Evolutionary conservation across 257 asterid genomes (phyloP).

Genomic region (Knoxia roxburghii): DNA sequence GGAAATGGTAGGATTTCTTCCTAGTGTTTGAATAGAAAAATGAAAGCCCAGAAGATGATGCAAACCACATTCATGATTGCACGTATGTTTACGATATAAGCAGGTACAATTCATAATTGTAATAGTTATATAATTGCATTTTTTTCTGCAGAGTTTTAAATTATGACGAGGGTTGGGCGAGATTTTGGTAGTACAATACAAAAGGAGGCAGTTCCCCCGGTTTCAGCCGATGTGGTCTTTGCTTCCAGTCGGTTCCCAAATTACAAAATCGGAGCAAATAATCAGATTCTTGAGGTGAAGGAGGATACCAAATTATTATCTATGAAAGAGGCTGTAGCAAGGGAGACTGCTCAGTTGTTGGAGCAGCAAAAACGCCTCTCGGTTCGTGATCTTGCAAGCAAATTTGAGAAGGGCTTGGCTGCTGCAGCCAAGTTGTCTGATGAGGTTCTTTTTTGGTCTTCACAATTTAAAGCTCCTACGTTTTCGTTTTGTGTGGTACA

Average conservation of each 20-base stretch:
- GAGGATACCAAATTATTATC: slow-evolving; percentile 46
- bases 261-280: slow-evolving; percentile 67
- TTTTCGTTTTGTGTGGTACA: not conserved
- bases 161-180: slow-evolving; percentile 78
- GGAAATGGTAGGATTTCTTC: no score
- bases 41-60: not conserved
- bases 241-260: slow-evolving; percentile 73
- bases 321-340: slow-evolving; percentile 72
- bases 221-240: slow-evolving; percentile 77
- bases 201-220: slow-evolving; percentile 66
- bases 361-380: slow-evolving; percentile 87
- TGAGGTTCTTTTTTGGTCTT: slow-evolving; percentile 39
- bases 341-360: slow-evolving; percentile 64
- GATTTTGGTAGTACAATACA: slow-evolving; percentile 73
- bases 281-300: slow-evolving; percentile 72
- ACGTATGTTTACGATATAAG: not conserved
- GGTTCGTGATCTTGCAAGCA: slow-evolving; percentile 85
- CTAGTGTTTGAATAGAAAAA: not conserved
- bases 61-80: not conserved
- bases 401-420: slow-evolving; percentile 87
- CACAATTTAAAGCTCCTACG: no score
- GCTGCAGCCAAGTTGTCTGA: slow-evolving; percentile 87
- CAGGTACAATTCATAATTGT: slow-evolving; percentile 1
- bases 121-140: not conserved
- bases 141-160: slow-evolving; percentile 22